A percentile compares a stretch with the other conserved stretches of the same genome.
These are phyloP conservation scores for Papilionanthe hybrid DNA, from an alignment of 116 monocot genomes.

Conservation along the genomic window DNA sequence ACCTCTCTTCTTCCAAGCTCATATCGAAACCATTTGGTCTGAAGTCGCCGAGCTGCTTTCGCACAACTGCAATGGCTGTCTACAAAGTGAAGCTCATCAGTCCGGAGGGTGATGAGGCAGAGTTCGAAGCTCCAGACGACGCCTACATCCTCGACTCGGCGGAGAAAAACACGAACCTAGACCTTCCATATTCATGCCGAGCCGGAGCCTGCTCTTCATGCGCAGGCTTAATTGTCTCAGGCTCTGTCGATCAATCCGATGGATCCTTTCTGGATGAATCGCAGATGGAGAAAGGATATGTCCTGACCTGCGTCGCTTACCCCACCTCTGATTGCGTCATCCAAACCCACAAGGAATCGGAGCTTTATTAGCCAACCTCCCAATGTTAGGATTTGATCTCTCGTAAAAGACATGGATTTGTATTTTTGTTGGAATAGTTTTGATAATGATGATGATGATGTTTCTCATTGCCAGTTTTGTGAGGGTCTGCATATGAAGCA, in stretches of 20 bases:
- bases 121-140: conserved; percentile 47
- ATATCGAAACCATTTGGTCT: conserved; percentile 7
- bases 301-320: conserved; percentile 42
- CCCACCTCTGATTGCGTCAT: conserved; percentile 40
- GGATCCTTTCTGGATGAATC: conserved; percentile 43
- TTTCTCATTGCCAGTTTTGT: no score
- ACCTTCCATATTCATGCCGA: conserved; percentile 39
- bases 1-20: conserved; percentile 9
- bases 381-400: no score
- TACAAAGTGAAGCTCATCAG: conserved; percentile 34
- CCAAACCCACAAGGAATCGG: conserved; percentile 45
- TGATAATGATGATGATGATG: no score
- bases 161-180: conserved; percentile 17
- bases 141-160: conserved; percentile 46
- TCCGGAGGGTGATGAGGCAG: conserved; percentile 22
- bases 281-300: conserved; percentile 39
- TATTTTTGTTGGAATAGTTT: no score
- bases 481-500: no score
- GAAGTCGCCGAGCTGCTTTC: conserved; percentile 15
- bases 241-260: conserved; percentile 39
- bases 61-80: conserved; percentile 18
- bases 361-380: conserved; percentile 22
- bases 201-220: conserved; percentile 49
- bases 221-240: conserved; percentile 20
- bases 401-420: no score